A percentile compares a stretch with the other conserved stretches of the same genome.
These are phyloP conservation scores for Russula olivacea DNA, from an alignment of 768 basidiomycete genomes.

Conservation along the genomic window DNA sequence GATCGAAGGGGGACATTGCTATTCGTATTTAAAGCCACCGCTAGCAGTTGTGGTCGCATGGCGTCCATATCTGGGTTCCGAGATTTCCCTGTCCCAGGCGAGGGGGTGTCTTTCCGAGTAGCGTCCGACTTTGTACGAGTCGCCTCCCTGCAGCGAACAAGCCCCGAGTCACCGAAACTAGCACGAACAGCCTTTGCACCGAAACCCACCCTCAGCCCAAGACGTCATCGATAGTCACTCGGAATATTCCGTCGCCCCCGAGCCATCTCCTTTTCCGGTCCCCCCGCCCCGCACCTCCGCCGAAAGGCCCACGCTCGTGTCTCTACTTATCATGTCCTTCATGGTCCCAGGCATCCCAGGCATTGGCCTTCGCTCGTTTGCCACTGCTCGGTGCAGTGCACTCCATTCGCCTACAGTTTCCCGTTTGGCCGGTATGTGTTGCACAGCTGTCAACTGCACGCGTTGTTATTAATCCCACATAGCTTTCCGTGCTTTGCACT, in stretches of 20 bases:
- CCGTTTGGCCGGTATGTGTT: conserved; percentile 8
- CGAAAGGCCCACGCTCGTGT: neutral
- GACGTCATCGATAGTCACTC: conserved; percentile 20
- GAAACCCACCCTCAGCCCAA: conserved; percentile 14
- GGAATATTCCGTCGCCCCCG: neutral
- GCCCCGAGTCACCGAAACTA: conserved; percentile 13
- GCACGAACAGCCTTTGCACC: neutral
- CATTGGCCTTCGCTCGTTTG: neutral
- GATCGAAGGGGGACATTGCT: neutral
- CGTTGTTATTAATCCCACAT: neutral
- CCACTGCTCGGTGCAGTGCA: conserved; percentile 11
- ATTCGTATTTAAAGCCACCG: conserved; percentile 22
- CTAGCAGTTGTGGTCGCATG: neutral
- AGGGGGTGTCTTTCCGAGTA: neutral
- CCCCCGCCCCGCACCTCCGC: neutral
- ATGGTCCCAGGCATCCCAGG: neutral
- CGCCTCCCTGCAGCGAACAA: neutral
- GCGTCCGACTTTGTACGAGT: neutral
- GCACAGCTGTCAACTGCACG: neutral
- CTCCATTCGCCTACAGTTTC: conserved; percentile 4
- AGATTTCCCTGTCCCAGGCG: neutral
- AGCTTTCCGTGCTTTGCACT: conserved; percentile 54
- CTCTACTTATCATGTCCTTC: neutral
- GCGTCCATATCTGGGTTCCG: neutral
- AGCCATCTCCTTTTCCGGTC: neutral